These are phyloP conservation scores for Lyophyllum shimeji DNA, from an alignment of 768 basidiomycete species.

Conservation along the genomic window DNA sequence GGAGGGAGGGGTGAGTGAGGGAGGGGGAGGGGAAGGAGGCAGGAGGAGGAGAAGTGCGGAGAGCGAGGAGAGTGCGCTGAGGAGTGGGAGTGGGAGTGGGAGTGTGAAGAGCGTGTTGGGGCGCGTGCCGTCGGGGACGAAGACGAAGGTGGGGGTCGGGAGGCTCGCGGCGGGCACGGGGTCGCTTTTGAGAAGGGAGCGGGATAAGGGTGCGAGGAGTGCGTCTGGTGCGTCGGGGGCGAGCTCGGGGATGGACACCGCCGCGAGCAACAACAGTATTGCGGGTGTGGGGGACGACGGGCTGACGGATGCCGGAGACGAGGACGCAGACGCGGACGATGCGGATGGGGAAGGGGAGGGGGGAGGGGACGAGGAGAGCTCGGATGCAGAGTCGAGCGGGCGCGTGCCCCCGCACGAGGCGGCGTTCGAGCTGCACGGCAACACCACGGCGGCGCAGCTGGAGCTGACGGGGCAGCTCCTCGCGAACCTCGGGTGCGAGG, in stretches of 20 bases:
- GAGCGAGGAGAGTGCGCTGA: conserved; percentile 43
- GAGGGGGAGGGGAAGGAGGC: conserved; percentile 16
- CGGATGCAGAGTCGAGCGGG: conserved; percentile 39
- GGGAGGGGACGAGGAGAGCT: conserved; percentile 31
- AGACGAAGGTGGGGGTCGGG: no score
- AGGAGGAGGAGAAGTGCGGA: conserved; percentile 40
- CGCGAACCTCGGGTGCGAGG: conserved; percentile 31
- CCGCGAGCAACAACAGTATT: not conserved
- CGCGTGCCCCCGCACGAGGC: conserved; percentile 53
- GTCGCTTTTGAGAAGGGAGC: no score
- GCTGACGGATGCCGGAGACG: conserved; percentile 19
- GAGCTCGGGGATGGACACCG: not conserved
- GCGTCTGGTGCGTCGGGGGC: not conserved
- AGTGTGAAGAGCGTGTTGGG: conserved; percentile 17
- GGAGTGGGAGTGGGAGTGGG: no score
- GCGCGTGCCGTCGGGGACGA: no score
- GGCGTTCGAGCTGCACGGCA: conserved; percentile 66
- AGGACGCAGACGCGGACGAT: conserved; percentile 19
- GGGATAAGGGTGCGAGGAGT: not conserved
- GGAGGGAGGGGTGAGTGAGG: conserved; percentile 10
- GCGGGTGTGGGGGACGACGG: conserved; percentile 11
- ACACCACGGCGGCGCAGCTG: conserved; percentile 70
- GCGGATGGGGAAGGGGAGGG: conserved; percentile 20
- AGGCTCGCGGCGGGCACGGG: no score
- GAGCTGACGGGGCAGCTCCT: conserved; percentile 74